Evolutionary conservation across 2,329 filamentous ascomycete species (phyloP), one percentile per base, ranked within the genome.

Genomic region (Aschersonia sp.): DNA sequence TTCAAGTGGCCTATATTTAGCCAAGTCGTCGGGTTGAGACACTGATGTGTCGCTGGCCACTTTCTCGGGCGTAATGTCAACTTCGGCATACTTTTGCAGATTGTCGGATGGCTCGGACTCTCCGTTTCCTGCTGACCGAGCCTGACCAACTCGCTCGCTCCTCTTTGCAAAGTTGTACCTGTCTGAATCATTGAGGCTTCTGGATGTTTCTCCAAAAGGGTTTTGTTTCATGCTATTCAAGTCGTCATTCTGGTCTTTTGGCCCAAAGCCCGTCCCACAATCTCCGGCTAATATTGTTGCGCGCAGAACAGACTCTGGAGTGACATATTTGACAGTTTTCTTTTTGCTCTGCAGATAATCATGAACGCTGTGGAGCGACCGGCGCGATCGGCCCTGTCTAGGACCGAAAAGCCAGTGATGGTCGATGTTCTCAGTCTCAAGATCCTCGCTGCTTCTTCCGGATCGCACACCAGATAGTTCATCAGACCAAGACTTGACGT

Each of bases 391-490:
- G 6, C 42, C 8, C 5, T 41, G 14, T 31, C 54, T 51, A 14
- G 61, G 55, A 29, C 60, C 58, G 45, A 65, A 65, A 32, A 73
- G 59, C 4, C 73, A 56, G 42, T 68, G 62, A 45, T 22, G 22
- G 22, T 72, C 65, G 48, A 72, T 62, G 5, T 66, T 67, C 29
- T 63, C 66, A 44, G 66, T 61, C 54, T 73, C 68, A 8, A 64
- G 65, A 48, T 72, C 67, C 48, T 71, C 67, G 32, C 67, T 67
- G 42, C 64, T 68, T 48, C 60, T 63, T 12, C 63, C 66, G 5
- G 66, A 63, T 4, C 64, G 64, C n/a, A 62, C 47, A 9, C 65
- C 63, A 0, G 61, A 56, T 2, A 66, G 47, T 12, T 67, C 66
- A 45, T 65, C 62, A 0, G 63, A 62, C 57, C 60, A 62, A 1